Percentiles rank a stretch among this genome's conserved stretches.
Conservation (phyloP, 176 grass and related monocot species). For the Oryza meyeriana region DNA sequence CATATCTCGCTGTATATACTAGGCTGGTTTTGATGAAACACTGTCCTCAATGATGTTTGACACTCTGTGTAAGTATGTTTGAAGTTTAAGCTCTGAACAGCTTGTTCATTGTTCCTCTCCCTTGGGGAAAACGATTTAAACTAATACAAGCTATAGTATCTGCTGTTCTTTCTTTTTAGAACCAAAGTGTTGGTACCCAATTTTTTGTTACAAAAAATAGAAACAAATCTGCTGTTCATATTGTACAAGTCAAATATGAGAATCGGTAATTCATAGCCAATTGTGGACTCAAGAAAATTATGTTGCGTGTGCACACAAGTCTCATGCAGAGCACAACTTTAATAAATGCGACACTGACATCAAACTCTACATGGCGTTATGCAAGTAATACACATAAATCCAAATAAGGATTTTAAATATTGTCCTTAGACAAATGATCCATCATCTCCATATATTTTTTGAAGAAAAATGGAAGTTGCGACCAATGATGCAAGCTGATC, state of each 20-base stretch:
- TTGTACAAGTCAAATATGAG: slow-evolving; percentile 1
- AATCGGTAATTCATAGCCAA: neutral
- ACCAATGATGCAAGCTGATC: neutral
- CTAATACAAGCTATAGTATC: neutral
- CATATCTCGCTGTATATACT: neutral
- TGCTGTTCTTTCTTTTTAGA: neutral
- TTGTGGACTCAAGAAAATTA: neutral
- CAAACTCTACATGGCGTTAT: neutral
- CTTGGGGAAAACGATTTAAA: neutral
- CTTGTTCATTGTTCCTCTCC: neutral
- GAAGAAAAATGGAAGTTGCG: neutral
- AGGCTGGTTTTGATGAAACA: neutral
- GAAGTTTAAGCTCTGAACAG: neutral
- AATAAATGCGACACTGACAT: neutral
- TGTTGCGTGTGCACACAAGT: neutral
- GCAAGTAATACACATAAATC: neutral
- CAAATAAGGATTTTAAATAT: neutral
- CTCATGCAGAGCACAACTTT: neutral
- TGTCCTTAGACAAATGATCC: neutral
- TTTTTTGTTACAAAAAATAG: neutral
- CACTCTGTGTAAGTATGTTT: neutral
- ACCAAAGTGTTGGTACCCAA: neutral
- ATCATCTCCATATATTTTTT: neutral
- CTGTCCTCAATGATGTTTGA: neutral
- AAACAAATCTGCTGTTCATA: neutral